These are phyloP conservation scores for Ascochyta pisi DNA, from an alignment of 2,329 filamentous ascomycete genomes.

Conservation along the genomic window DNA sequence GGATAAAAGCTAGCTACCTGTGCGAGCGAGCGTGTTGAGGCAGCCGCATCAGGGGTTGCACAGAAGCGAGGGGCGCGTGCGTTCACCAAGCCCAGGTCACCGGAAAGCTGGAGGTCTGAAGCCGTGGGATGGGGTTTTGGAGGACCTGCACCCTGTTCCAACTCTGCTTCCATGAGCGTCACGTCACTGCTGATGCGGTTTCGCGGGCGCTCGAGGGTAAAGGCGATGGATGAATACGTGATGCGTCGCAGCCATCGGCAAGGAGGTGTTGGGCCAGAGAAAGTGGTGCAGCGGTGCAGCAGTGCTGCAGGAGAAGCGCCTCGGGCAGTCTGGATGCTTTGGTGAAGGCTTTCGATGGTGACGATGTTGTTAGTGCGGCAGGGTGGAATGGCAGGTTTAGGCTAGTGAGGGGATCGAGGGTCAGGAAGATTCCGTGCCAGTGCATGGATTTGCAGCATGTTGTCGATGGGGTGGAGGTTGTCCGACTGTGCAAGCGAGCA, in stretches of 20 bases:
- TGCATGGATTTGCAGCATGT: background rate
- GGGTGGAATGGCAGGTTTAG: slow-evolving; percentile 2
- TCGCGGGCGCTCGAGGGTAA: too few species aligned
- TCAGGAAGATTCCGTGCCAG: background rate
- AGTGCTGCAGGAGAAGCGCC: slow-evolving; percentile 2
- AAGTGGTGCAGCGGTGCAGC: background rate
- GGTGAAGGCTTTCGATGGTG: background rate
- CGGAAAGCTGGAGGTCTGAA: slow-evolving; percentile 22
- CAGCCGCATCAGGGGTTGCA: slow-evolving; percentile 25
- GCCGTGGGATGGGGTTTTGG: slow-evolving; percentile 18
- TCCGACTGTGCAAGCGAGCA: background rate
- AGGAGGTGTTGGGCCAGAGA: slow-evolving; percentile 5
- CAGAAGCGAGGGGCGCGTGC: slow-evolving; percentile 24
- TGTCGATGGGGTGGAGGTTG: background rate
- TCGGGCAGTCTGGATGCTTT: slow-evolving; percentile 10
- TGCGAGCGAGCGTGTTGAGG: slow-evolving; percentile 7
- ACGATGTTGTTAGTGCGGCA: background rate
- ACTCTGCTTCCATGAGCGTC: too few species aligned
- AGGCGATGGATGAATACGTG: too few species aligned
- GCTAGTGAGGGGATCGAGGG: slow-evolving; percentile 5
- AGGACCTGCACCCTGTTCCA: slow-evolving; percentile 11
- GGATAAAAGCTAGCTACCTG: slow-evolving; percentile 3
- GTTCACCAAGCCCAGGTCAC: slow-evolving; percentile 29
- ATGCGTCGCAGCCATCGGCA: background rate
- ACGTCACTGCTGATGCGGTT: too few species aligned